Evolutionary conservation across 768 basidiomycete species (phyloP), one percentile per base, ranked within the genome.

Genomic region (Lentinus brumalis): DNA sequence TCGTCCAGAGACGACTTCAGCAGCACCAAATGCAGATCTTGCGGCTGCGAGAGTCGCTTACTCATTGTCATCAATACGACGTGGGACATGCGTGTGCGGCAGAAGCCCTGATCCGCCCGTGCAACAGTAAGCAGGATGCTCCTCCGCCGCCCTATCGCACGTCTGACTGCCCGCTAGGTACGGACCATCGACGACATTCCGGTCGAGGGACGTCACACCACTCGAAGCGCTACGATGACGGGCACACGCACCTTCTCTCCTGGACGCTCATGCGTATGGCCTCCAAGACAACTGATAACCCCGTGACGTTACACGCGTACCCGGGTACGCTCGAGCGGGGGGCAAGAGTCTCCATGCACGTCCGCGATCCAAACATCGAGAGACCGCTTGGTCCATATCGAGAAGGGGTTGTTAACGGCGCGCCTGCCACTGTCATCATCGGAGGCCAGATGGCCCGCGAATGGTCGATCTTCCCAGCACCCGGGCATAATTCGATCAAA

Each of bases 191-290:
- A 16, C 49, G 45, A 32, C 49, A 56, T 26, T 26, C 39, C 26
- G 14, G 39, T 15, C 38, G 32, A 10, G 30, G n/a, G n/a, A 14
- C 30, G 49, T 50, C 49, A 26, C 18, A 30, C 21, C 50, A 52
- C 29, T 15, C 44, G 12, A 30, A 61, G 18, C n/a, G 35, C 56
- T 26, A 32, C 8, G 38, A 16, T 2, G 52, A 53, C 16, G 53
- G 56, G n/a, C 63, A 61, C 59, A 64, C 60, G 15, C 64, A 65
- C 60, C 56, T 65, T 9, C 64, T 65, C 54, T 65, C 64, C 0
- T 65, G 64, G 64, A 38, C 64, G 32, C 57, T 65, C 49, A 49
- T 65, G n/a, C 56, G 60, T 53, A 61, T 65, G 57, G 29, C 57
- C 14, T 49, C 53, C 64, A 56, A 39, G 47, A 18, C 53, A 35